Evolutionary conservation across 208 protist genomes (phyloP), one percentile per base, ranked within the genome.

Genomic region (Leishmania tarentolae): DNA sequence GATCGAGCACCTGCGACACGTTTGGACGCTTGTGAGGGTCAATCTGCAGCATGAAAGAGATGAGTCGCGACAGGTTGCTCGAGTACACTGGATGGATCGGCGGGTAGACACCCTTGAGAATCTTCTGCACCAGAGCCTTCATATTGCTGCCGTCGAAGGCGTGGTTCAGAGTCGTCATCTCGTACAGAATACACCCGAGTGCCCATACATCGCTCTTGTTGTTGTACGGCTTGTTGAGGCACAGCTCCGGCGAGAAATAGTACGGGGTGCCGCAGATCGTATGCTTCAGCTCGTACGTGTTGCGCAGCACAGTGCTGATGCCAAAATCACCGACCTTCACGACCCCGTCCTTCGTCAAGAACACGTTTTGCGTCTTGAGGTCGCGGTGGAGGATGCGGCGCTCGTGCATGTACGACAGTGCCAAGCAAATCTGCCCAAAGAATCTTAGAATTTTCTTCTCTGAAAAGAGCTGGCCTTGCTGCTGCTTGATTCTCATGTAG

Each of bases 211-310:
- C 97, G 79, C 92, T 95, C 88, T 98, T 98, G 83, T 95, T 95
- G 86, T 98, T 98, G 95, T 99, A 99, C 42, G 96, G 96, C 75
- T 96, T 90, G 86, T 97, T 98, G 31, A 98, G 83, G 84, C 96
- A 98, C 73, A 99, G 87, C 86, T 99, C 97, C 11, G 97, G 98
- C 3, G 93, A 98, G 85, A 99, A 97, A 86, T 99, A 99, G 86
- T 99, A 99, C 19, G 97, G 97, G 31, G 97, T 99, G 19, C 98
- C 98, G 83, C 98, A 97, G 40, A 98, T 91, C 1, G 98, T 99
- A 42, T 93, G 90, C 78, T 95, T 95, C 63, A 98, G 77, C 74
- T 94, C 92, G 80, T 93, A 96, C 9, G 96, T 98, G 85, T 97
- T 97, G 35, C 91, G 92, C 56, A 99, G 83, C 47, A 99, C 90